phyloP scores from a whole-genome alignment of 768 basidiomycete species.

The Fomitopsis serialis region DNA sequence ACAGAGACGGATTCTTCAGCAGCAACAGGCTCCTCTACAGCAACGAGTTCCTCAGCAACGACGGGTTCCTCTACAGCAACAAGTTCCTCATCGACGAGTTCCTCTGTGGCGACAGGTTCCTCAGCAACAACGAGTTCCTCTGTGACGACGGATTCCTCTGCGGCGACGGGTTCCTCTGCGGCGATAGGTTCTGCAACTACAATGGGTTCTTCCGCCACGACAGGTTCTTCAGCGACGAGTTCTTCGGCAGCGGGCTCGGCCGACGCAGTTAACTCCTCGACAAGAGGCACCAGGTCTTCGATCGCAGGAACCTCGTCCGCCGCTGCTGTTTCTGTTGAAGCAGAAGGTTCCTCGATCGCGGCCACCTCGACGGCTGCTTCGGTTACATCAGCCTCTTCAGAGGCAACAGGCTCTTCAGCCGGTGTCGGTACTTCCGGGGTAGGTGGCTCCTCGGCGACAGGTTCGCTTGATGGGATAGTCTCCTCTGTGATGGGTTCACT shows the following conservation, averaged over 20 bases:
- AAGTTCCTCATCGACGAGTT: background rate
- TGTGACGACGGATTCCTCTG: too few relatives aligned
- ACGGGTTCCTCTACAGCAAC: constrained; percentile 1
- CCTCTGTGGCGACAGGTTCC: background rate
- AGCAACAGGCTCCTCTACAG: constrained; percentile 2
- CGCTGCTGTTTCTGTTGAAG: background rate
- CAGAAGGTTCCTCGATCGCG: background rate
- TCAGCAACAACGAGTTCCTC: too few relatives aligned
- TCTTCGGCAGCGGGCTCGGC: constrained; percentile 1
- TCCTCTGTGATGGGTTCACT: background rate
- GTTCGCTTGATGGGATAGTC: too few relatives aligned
- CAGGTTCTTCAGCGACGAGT: background rate
- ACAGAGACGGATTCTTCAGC: too few relatives aligned
- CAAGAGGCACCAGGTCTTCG: background rate
- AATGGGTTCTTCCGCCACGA: background rate
- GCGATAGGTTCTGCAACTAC: background rate
- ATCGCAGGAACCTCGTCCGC: constrained; percentile 1
- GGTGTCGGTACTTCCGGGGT: background rate
- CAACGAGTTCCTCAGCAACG: constrained; percentile 1
- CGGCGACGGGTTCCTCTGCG: too few relatives aligned
- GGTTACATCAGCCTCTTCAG: background rate
- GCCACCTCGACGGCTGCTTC: background rate
- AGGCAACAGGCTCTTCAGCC: background rate
- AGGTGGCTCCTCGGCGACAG: too few relatives aligned
- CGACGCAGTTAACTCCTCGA: background rate